Percentiles rank a stretch among this genome's conserved stretches.
These are phyloP conservation scores for Vitis hybrid DNA, from an alignment of 177 flowering plant genomes.

Conservation along the genomic window DNA sequence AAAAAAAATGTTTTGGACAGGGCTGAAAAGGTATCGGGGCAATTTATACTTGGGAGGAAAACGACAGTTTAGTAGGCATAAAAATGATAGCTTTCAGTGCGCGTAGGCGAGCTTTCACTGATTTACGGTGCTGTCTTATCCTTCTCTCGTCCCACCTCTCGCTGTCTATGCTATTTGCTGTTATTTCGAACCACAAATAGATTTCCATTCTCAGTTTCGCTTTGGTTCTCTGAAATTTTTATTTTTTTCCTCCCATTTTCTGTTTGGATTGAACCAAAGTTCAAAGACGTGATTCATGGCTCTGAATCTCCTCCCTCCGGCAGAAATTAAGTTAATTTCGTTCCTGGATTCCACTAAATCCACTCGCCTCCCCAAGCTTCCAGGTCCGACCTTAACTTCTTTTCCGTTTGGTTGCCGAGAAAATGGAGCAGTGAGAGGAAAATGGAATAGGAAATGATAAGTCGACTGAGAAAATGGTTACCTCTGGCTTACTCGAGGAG, in stretches of 20 bases:
- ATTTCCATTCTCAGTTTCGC: background rate
- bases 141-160: too few species aligned
- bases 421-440: background rate
- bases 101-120: too few species aligned
- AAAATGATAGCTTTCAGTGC: too few species aligned
- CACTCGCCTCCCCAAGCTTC: slow-evolving; percentile 33
- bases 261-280: background rate
- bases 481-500: too few species aligned
- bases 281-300: slow-evolving; percentile 37
- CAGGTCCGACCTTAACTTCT: slow-evolving; percentile 36
- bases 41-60: too few species aligned
- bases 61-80: too few species aligned
- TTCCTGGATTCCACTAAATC: slow-evolving; percentile 58
- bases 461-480: background rate
- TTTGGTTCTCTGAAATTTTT: background rate
- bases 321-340: slow-evolving; percentile 51
- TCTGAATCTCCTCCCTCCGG: slow-evolving; percentile 48
- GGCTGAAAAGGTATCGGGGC: too few species aligned
- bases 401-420: slow-evolving; percentile 3
- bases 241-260: background rate
- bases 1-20: too few species aligned
- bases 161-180: too few species aligned
- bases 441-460: background rate
- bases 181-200: too few species aligned
- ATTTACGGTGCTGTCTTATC: too few species aligned